Conservation (phyloP, 2,329 filamentous ascomycete species). For the Didymellaceae sp. region DNA sequence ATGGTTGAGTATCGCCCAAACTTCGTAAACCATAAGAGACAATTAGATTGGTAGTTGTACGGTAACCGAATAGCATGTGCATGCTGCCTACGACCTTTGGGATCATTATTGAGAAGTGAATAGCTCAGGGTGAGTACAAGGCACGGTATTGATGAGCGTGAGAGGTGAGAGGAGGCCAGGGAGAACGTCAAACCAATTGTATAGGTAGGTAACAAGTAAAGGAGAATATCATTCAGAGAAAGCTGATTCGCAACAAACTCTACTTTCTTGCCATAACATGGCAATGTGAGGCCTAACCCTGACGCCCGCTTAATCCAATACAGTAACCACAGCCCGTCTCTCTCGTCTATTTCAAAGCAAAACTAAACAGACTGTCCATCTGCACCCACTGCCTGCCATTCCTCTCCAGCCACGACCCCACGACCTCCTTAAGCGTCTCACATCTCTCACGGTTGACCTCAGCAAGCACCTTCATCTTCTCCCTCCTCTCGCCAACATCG, state of each 20-base stretch:
- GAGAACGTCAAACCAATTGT: too few species aligned
- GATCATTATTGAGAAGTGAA: too few species aligned
- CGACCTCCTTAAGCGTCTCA: conserved; percentile 73
- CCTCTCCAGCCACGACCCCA: conserved; percentile 85
- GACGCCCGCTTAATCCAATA: conserved; percentile 6
- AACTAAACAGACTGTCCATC: conserved; percentile 85
- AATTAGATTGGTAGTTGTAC: too few species aligned
- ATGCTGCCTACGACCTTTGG: too few species aligned
- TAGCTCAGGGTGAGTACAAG: too few species aligned
- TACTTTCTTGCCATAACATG: background rate
- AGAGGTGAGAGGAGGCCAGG: too few species aligned
- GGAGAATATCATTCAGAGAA: background rate
- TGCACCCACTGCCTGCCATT: conserved; percentile 92
- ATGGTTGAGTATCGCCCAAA: too few species aligned
- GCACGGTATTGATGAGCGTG: too few species aligned
- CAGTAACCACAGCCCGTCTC: background rate
- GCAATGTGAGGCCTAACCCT: too few species aligned
- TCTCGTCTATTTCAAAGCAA: conserved; percentile 51
- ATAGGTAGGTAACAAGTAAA: background rate
- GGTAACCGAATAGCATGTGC: too few species aligned
- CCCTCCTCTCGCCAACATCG: conserved; percentile 60
- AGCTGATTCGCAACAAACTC: background rate
- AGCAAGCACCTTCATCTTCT: conserved; percentile 69
- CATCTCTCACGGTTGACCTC: conserved; percentile 86
- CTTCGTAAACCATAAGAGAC: too few species aligned